phyloP scores from a whole-genome alignment of 2,329 filamentous ascomycete genomes.

The Ophiostoma ips region DNA sequence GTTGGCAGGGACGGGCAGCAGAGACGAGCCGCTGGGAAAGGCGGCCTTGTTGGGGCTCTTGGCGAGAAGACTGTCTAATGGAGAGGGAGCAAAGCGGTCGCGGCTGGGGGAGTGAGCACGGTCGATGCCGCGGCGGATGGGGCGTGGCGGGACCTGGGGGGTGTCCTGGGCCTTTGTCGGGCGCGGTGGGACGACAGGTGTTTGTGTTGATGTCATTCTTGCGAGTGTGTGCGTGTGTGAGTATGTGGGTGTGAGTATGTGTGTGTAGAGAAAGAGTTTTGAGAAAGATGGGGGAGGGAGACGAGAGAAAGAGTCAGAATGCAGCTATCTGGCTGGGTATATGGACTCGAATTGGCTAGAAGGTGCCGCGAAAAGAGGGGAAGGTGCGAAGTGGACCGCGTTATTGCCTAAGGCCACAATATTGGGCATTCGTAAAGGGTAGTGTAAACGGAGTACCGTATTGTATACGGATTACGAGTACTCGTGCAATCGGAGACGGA shows the following conservation, averaged over 20 bases:
- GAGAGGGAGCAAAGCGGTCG: slow-evolving; percentile 72
- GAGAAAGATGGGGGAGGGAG: too few species aligned
- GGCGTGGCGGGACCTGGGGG: slow-evolving; percentile 70
- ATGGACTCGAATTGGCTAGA: too few species aligned
- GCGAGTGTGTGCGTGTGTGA: slow-evolving; percentile 10
- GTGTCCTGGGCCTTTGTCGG: slow-evolving; percentile 38
- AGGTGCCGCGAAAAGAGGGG: too few species aligned
- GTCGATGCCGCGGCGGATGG: slow-evolving; percentile 51
- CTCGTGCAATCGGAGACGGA: too few species aligned
- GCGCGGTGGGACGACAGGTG: slow-evolving; percentile 43
- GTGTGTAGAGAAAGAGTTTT: too few species aligned
- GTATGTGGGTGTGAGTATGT: background rate
- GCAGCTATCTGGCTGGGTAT: too few species aligned
- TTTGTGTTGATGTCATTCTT: slow-evolving; percentile 37
- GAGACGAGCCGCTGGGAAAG: slow-evolving; percentile 18
- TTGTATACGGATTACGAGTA: too few species aligned
- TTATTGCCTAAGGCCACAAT: too few species aligned
- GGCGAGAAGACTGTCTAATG: slow-evolving; percentile 49
- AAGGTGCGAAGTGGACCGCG: too few species aligned
- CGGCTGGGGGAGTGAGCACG: slow-evolving; percentile 65
- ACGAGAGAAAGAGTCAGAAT: background rate
- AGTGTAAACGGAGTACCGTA: too few species aligned
- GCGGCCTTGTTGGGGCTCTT: slow-evolving; percentile 28
- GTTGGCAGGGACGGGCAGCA: slow-evolving; percentile 13
- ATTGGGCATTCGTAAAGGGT: too few species aligned